Conservation (phyloP, 768 basidiomycete species). For the Mycena vulgaris region DNA sequence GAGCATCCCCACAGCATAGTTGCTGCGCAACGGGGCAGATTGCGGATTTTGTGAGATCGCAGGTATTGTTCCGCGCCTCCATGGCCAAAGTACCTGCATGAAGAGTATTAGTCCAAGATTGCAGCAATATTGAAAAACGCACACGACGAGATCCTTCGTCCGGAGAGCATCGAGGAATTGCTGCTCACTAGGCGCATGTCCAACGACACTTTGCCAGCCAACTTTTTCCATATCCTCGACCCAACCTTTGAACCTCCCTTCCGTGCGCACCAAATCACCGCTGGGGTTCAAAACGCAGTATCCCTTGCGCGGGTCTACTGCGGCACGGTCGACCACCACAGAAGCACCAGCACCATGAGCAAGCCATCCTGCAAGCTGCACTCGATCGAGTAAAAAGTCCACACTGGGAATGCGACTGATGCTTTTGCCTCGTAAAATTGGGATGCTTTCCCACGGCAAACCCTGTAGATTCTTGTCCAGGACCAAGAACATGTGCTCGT, state of each 20-base stretch:
- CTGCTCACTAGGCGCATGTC: constrained; percentile 84
- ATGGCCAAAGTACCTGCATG: constrained; percentile 93
- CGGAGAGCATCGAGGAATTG: constrained; percentile 83
- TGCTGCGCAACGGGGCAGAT: constrained; percentile 88
- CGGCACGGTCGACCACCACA: constrained; percentile 59
- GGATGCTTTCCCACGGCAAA: constrained; percentile 97
- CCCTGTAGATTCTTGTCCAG: constrained; percentile 92
- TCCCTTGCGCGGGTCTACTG: constrained; percentile 76
- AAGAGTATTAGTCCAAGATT: constrained; percentile 18
- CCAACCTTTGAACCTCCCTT: constrained; percentile 88
- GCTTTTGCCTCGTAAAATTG: constrained; percentile 85
- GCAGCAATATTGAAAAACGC: constrained; percentile 52
- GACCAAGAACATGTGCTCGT: constrained; percentile 88
- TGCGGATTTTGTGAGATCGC: constrained; percentile 87
- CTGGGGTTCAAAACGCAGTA: constrained; percentile 94
- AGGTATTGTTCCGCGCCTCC: constrained; percentile 96
- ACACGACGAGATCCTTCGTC: constrained; percentile 92
- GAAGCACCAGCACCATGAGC: constrained; percentile 32
- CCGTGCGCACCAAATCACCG: constrained; percentile 89
- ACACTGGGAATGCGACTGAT: constrained; percentile 95
- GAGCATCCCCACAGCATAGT: constrained; percentile 99
- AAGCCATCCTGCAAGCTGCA: constrained; percentile 69
- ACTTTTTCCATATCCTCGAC: constrained; percentile 75
- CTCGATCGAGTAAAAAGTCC: constrained; percentile 88
- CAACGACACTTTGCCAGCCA: constrained; percentile 90